phyloP scores from a whole-genome alignment of 176 grass and related monocot species.

The Lolium perenne region DNA sequence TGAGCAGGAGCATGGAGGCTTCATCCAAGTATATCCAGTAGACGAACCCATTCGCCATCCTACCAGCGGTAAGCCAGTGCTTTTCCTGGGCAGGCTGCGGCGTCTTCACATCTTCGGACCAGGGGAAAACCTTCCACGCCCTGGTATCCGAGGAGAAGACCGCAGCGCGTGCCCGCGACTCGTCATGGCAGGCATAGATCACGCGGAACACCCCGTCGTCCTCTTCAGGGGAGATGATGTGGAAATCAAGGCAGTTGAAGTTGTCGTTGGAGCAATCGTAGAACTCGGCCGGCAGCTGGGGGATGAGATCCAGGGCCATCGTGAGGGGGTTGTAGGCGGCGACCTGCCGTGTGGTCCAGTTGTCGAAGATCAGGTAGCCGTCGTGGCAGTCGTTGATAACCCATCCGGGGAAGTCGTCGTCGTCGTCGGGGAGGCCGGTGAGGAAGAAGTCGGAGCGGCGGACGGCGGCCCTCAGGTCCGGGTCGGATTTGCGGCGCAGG shows the following conservation, averaged over 20 bases:
- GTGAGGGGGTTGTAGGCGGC: conserved; percentile 2
- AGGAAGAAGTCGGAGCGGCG: conserved; percentile 11
- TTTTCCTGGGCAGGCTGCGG: neutral
- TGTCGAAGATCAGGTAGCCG: neutral
- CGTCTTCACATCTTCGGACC: neutral
- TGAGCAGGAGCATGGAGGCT: conserved; percentile 8
- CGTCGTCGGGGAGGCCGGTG: conserved; percentile 10
- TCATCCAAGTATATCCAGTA: conserved; percentile 3
- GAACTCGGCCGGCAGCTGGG: neutral
- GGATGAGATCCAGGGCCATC: neutral
- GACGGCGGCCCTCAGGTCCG: conserved; percentile 12
- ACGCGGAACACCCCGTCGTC: conserved; percentile 6
- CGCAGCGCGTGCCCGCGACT: neutral
- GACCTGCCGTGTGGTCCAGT: neutral
- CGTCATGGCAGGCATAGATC: neutral
- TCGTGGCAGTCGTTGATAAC: neutral
- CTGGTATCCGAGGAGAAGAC: neutral
- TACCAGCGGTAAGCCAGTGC: neutral
- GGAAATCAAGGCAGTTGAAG: neutral
- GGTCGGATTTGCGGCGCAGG: neutral
- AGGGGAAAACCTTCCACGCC: neutral
- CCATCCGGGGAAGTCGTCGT: conserved; percentile 9
- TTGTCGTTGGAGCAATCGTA: neutral
- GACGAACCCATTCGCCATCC: neutral
- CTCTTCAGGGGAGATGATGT: neutral